Conservation (phyloP, 768 basidiomycete species). For the Multifurca ochricompacta region DNA sequence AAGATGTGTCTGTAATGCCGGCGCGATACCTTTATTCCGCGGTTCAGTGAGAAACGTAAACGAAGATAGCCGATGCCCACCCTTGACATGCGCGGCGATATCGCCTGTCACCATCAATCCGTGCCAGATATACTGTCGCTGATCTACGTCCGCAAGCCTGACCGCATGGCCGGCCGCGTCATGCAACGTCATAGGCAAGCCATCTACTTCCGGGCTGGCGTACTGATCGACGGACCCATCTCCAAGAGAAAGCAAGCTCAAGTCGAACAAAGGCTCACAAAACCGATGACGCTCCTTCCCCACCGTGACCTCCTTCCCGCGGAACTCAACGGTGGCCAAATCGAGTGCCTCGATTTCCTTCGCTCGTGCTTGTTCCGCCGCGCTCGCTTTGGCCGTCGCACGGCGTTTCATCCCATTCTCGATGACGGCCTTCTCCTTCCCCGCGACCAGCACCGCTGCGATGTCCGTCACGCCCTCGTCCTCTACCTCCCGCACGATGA, state of each 20-base stretch:
- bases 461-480: slow-evolving; percentile 88
- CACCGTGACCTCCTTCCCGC: slow-evolving; percentile 60
- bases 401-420: slow-evolving; percentile 79
- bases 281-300: slow-evolving; percentile 87
- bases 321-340: slow-evolving; percentile 68
- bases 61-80: slow-evolving; percentile 30
- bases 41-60: slow-evolving; percentile 5
- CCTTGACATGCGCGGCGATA: slow-evolving; percentile 61
- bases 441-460: slow-evolving; percentile 82
- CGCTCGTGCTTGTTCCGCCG: slow-evolving; percentile 73
- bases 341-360: slow-evolving; percentile 79
- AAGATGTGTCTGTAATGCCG: slow-evolving; percentile 65
- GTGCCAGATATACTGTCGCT: slow-evolving; percentile 66
- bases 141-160: slow-evolving; percentile 50
- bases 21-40: slow-evolving; percentile 27
- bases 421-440: slow-evolving; percentile 85
- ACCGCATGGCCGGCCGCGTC: slow-evolving; percentile 62
- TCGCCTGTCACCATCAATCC: slow-evolving; percentile 79
- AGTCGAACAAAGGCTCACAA: slow-evolving; percentile 85
- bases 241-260: slow-evolving; percentile 39
- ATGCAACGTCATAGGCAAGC: slow-evolving; percentile 42
- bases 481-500: slow-evolving; percentile 38
- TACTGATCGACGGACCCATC: slow-evolving; percentile 4
- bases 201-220: slow-evolving; percentile 24
- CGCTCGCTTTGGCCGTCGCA: slow-evolving; percentile 59